phyloP scores from a whole-genome alignment of 371 early-diverging fungal genomes.

The Mucor velutinosus region DNA sequence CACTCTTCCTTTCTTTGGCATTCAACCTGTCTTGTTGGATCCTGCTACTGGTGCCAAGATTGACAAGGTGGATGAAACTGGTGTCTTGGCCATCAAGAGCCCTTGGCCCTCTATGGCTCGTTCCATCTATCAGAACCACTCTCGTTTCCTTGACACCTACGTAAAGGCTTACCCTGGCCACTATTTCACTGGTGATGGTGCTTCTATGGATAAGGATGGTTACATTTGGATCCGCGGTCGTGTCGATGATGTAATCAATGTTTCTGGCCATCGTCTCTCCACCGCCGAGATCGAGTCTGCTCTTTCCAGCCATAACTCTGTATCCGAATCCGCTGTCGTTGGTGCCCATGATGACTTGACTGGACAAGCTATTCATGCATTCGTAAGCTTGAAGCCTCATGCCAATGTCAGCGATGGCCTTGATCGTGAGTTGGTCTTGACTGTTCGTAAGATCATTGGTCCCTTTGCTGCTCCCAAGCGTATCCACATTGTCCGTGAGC shows the following conservation, averaged over 20 bases:
- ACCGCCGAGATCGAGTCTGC: constrained; percentile 96
- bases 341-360: constrained; percentile 93
- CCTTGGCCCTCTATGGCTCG: constrained; percentile 97
- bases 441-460: constrained; percentile 87
- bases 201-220: constrained; percentile 85
- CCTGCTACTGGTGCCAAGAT: constrained; percentile 75
- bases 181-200: constrained; percentile 93
- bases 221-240: constrained; percentile 94
- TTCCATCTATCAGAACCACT: constrained; percentile 88
- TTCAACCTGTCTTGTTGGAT: constrained; percentile 83
- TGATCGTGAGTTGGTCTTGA: constrained; percentile 65
- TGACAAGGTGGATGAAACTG: constrained; percentile 74
- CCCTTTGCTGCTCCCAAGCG: constrained; percentile 94
- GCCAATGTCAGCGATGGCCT: constrained; percentile 39
- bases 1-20: constrained; percentile 95
- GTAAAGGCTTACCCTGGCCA: constrained; percentile 83
- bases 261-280: constrained; percentile 93
- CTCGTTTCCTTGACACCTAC: constrained; percentile 89
- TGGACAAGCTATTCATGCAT: constrained; percentile 79
- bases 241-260: constrained; percentile 97
- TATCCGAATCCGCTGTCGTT: constrained; percentile 95
- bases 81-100: constrained; percentile 83
- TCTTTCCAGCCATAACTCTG: constrained; percentile 67
- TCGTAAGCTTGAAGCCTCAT: constrained; percentile 69
- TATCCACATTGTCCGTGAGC: constrained; percentile 79